Conservation (phyloP, 1,284 basidiomycete species). For the Mycosarcoma maydis region DNA sequence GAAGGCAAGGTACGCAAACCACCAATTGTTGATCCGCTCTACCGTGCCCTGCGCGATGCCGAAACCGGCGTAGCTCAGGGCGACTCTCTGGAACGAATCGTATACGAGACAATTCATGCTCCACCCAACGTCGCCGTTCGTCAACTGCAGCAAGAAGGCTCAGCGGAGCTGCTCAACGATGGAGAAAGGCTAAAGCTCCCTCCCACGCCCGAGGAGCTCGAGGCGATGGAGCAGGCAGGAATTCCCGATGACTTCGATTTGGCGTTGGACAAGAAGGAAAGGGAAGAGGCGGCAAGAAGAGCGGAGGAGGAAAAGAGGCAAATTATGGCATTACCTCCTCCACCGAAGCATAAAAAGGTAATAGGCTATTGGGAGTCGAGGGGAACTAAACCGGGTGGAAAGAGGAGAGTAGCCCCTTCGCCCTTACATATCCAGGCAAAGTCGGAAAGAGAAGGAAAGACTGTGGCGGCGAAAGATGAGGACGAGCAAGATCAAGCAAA, state of each 20-base stretch:
- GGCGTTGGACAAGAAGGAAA: slow-evolving; percentile 37
- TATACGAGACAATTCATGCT: slow-evolving; percentile 46
- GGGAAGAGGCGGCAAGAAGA: slow-evolving; percentile 16
- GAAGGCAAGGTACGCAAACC: slow-evolving; percentile 67
- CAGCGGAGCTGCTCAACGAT: slow-evolving; percentile 51
- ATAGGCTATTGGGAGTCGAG: slow-evolving; percentile 26
- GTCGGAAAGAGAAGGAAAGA: not conserved
- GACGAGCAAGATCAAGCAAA: not conserved
- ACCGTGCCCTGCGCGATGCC: slow-evolving; percentile 70
- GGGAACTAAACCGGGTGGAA: slow-evolving; percentile 7
- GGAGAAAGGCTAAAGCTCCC: slow-evolving; percentile 61
- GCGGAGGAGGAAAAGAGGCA: slow-evolving; percentile 37
- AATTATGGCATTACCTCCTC: slow-evolving; percentile 48
- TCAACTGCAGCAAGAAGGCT: slow-evolving; percentile 28
- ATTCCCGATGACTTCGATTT: slow-evolving; percentile 64
- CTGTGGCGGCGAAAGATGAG: not conserved
- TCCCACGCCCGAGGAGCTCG: slow-evolving; percentile 63
- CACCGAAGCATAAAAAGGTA: slow-evolving; percentile 47
- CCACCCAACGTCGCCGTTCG: slow-evolving; percentile 31
- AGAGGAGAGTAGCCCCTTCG: slow-evolving; percentile 18
- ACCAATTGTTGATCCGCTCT: slow-evolving; percentile 68
- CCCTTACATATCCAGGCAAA: slow-evolving; percentile 6
- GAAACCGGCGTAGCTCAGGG: slow-evolving; percentile 71
- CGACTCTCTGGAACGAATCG: slow-evolving; percentile 57
- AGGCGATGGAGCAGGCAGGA: slow-evolving; percentile 61